Percentiles rank a stretch among this genome's conserved stretches.
Conservation (phyloP, 2,329 filamentous ascomycete species). For the Fusarium sp. region DNA sequence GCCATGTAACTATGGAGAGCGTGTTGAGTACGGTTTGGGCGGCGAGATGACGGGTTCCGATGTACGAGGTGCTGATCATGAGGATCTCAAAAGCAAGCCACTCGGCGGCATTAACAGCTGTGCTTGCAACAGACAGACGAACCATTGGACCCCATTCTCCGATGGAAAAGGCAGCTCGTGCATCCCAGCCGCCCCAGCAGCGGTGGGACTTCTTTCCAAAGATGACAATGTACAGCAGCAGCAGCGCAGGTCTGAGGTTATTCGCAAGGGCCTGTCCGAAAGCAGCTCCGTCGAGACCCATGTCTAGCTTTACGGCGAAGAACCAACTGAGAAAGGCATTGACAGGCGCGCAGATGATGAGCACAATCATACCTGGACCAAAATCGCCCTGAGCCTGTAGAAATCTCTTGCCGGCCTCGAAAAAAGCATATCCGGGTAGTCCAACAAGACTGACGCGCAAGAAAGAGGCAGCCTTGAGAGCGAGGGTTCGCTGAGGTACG, state of each 20-base stretch:
- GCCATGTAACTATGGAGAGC: slow-evolving; percentile 53
- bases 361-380: slow-evolving; percentile 59
- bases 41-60: slow-evolving; percentile 54
- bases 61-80: slow-evolving; percentile 57
- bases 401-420: slow-evolving; percentile 66
- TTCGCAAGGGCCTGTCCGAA: slow-evolving; percentile 61
- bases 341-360: slow-evolving; percentile 59
- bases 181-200: slow-evolving; percentile 54
- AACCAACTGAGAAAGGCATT: slow-evolving; percentile 62
- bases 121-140: slow-evolving; percentile 52
- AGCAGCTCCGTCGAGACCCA: slow-evolving; percentile 63
- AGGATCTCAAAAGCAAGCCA: slow-evolving; percentile 58
- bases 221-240: slow-evolving; percentile 58
- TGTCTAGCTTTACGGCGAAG: slow-evolving; percentile 54
- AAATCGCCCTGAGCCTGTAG: slow-evolving; percentile 66
- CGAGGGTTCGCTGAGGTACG: slow-evolving; percentile 59
- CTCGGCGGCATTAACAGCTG: slow-evolving; percentile 55
- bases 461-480: slow-evolving; percentile 60
- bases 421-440: slow-evolving; percentile 63
- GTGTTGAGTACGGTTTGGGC: slow-evolving; percentile 55
- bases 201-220: slow-evolving; percentile 48
- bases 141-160: slow-evolving; percentile 54
- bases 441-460: slow-evolving; percentile 60
- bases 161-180: slow-evolving; percentile 48
- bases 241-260: slow-evolving; percentile 58